Conservation (phyloP, 148 eudicot genomes). For the Rhododendron williamsianum region DNA sequence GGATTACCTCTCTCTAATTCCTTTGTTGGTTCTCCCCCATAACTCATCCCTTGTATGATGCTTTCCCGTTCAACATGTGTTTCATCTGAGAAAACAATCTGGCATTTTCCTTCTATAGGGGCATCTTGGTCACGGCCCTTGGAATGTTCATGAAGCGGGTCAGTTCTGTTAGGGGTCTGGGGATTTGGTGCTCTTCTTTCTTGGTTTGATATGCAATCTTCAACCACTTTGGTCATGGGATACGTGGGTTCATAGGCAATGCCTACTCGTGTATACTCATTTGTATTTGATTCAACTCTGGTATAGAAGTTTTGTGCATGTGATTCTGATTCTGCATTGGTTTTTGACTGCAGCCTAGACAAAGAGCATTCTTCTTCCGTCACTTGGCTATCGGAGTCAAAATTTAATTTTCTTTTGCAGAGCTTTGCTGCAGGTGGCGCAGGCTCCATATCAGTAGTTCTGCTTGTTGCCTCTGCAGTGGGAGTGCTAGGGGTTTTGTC, state of each 20-base stretch:
- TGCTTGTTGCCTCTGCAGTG: conserved; percentile 19
- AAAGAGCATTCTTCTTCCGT: conserved; percentile 27
- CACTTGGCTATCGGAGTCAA: conserved; percentile 43
- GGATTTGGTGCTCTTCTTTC: conserved; percentile 11
- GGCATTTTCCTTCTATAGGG: conserved; percentile 28
- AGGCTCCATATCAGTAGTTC: conserved; percentile 17
- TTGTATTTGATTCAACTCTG: conserved; percentile 21
- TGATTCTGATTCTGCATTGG: conserved; percentile 15
- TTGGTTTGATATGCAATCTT: conserved; percentile 25
- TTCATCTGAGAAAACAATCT: conserved; percentile 35
- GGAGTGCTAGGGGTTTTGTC: conserved; percentile 32
- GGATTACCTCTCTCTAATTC: neutral
- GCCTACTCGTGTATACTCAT: conserved; percentile 25
- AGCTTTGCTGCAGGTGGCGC: conserved; percentile 24
- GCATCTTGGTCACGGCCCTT: conserved; percentile 19
- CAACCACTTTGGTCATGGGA: conserved; percentile 21
- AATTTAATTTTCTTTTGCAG: conserved; percentile 59
- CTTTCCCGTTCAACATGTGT: conserved; percentile 29
- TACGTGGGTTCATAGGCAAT: conserved; percentile 24
- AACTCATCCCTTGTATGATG: conserved; percentile 9
- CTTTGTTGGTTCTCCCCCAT: neutral
- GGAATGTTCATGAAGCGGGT: conserved; percentile 8
- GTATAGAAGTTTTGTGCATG: conserved; percentile 17
- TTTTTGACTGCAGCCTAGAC: conserved; percentile 15
- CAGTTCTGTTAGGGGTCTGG: conserved; percentile 14